phyloP scores from a whole-genome alignment of 805 yeast species.

The Cyberlindnera galapagoensis region DNA sequence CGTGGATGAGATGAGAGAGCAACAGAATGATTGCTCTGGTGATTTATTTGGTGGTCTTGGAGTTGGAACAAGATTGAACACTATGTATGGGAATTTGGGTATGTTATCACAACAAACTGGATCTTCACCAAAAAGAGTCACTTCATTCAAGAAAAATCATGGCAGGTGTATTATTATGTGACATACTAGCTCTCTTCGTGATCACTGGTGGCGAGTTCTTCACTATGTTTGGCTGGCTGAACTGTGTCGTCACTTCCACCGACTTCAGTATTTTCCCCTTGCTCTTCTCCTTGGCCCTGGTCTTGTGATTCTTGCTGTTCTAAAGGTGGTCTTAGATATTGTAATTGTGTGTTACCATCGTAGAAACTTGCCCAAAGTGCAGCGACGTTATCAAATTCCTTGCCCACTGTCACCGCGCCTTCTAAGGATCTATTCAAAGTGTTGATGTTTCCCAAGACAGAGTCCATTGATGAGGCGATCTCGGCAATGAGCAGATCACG shows the following conservation, averaged over 20 bases:
- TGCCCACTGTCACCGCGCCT: slow-evolving; percentile 64
- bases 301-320: too few species aligned
- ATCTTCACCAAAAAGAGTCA: neutral
- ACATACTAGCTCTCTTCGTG: neutral
- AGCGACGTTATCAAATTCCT: slow-evolving; percentile 67
- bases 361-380: slow-evolving; percentile 67
- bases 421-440: slow-evolving; percentile 62
- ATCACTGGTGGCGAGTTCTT: neutral
- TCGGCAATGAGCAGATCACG: slow-evolving; percentile 53
- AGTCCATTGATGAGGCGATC: slow-evolving; percentile 53
- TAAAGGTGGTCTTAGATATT: slow-evolving; percentile 14
- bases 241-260: slow-evolving; percentile 1
- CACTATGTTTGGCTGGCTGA: neutral
- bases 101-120: neutral
- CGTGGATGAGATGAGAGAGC: neutral
- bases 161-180: slow-evolving; percentile 3
- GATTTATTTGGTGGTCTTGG: too few species aligned
- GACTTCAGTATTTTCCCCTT: slow-evolving; percentile 1
- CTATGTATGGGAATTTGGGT: neutral
- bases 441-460: slow-evolving; percentile 57
- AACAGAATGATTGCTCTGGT: too few species aligned
- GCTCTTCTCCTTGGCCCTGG: slow-evolving; percentile 3
- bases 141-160: slow-evolving; percentile 3
- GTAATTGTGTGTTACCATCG: slow-evolving; percentile 37
- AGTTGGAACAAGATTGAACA: slow-evolving; percentile 1